phyloP scores from a whole-genome alignment of 192 early-diverging fungal genomes.

The Coemansia sp. region DNA sequence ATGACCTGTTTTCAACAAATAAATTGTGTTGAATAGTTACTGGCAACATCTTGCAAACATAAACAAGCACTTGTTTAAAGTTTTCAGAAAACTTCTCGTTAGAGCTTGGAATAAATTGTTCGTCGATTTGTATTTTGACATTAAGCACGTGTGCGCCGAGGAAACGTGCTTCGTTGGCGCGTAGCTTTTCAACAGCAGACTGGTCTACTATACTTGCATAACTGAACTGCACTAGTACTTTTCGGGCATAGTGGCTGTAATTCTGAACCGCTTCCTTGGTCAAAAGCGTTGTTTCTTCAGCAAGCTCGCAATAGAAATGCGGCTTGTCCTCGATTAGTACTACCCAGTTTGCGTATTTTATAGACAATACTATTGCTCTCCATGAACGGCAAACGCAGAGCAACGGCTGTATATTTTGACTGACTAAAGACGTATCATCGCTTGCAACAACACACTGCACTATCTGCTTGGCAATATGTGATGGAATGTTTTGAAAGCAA shows the following conservation, averaged over 20 bases:
- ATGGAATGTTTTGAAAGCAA: not conserved
- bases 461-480: not conserved
- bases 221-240: not conserved
- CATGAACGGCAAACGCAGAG: not conserved
- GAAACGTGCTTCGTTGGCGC: not conserved
- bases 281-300: not conserved
- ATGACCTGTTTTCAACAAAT: not conserved
- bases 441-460: not conserved
- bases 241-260: not conserved
- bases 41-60: not conserved
- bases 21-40: not conserved
- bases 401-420: not conserved
- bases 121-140: not conserved
- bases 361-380: not conserved
- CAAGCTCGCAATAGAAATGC: not conserved
- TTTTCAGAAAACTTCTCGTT: not conserved
- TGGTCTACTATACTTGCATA: not conserved
- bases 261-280: not conserved
- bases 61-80: not conserved
- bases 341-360: not conserved
- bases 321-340: not conserved
- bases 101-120: not conserved
- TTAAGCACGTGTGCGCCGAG: not conserved
- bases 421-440: not conserved
- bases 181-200: conserved; percentile 1